These are phyloP conservation scores for Phaeodactylum tricornutum DNA, from an alignment of 108 stramenopile genomes.

Conservation along the genomic window DNA sequence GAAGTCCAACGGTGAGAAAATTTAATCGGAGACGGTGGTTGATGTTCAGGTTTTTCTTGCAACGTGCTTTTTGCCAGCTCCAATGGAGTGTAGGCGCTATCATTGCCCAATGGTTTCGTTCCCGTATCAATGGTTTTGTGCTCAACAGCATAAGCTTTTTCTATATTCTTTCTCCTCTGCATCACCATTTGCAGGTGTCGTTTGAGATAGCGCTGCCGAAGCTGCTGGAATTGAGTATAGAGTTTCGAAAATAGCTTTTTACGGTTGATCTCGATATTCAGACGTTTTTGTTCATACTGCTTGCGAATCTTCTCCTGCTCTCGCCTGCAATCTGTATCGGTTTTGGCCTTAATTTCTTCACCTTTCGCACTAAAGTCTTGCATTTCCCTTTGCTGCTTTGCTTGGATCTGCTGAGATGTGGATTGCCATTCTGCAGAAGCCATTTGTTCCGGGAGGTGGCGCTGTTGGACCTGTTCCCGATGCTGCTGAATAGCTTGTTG, in stretches of 20 bases:
- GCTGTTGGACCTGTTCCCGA: constrained; percentile 34
- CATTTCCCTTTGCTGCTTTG: constrained; percentile 40
- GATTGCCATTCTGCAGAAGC: constrained; percentile 36
- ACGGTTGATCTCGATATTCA: constrained; percentile 26
- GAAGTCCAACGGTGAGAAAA: constrained; percentile 11
- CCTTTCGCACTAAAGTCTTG: constrained; percentile 42
- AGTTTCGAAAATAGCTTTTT: constrained; percentile 23
- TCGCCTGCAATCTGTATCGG: constrained; percentile 29
- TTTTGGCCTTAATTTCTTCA: constrained; percentile 33
- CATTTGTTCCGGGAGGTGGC: constrained; percentile 21
- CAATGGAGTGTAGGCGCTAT: too few relatives aligned
- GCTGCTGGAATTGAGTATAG: constrained; percentile 15
- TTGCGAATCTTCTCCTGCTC: constrained; percentile 34
- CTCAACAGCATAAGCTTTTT: not conserved
- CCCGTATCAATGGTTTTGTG: not conserved
- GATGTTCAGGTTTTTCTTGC: constrained; percentile 17
- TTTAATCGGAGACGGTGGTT: constrained; percentile 30
- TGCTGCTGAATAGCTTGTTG: constrained; percentile 29
- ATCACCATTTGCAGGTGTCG: constrained; percentile 39
- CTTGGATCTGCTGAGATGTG: constrained; percentile 25
- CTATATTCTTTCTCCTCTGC: too few relatives aligned
- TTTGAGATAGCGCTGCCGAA: constrained; percentile 46
- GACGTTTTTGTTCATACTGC: constrained; percentile 38
- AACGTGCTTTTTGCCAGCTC: constrained; percentile 1
- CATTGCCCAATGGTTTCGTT: not conserved